Conservation (phyloP, 2,329 filamentous ascomycete species). For the Calonectria multiphialidica region DNA sequence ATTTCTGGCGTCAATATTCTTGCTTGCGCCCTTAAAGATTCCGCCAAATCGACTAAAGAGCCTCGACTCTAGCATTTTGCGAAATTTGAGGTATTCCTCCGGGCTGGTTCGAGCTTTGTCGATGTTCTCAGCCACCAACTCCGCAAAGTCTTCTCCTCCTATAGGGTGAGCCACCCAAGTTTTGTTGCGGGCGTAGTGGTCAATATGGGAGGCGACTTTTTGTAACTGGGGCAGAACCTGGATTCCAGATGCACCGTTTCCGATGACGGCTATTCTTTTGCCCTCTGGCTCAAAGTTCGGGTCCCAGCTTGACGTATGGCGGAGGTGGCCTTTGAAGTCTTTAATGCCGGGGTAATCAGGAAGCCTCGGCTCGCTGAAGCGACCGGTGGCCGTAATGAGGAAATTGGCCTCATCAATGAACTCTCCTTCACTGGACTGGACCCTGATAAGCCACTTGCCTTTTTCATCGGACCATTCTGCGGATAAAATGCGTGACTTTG, state of each 20-base stretch:
- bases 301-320: slow-evolving; percentile 15
- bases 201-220: background rate
- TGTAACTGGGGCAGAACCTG: slow-evolving; percentile 7
- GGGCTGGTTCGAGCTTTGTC: slow-evolving; percentile 11
- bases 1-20: background rate
- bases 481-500: background rate
- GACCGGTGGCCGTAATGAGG: background rate
- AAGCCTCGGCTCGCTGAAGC: slow-evolving; percentile 10
- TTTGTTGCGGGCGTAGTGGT: slow-evolving; percentile 17
- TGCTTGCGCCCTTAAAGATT: background rate
- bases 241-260: slow-evolving; percentile 13
- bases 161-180: slow-evolving; percentile 14
- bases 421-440: background rate
- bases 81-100: slow-evolving; percentile 8
- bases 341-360: slow-evolving; percentile 11
- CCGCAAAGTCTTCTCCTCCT: slow-evolving; percentile 11
- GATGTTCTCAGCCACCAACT: slow-evolving; percentile 3
- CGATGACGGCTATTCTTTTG: slow-evolving; percentile 8
- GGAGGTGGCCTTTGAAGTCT: slow-evolving; percentile 4
- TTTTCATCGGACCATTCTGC: slow-evolving; percentile 11
- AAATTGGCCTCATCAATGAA: slow-evolving; percentile 16
- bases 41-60: slow-evolving; percentile 11
- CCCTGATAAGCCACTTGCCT: slow-evolving; percentile 4
- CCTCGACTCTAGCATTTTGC: background rate
- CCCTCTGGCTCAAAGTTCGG: slow-evolving; percentile 5